Base-by-base conservation (phyloP, 768 basidiomycete species). In the Lenzites betulinus region DNA sequence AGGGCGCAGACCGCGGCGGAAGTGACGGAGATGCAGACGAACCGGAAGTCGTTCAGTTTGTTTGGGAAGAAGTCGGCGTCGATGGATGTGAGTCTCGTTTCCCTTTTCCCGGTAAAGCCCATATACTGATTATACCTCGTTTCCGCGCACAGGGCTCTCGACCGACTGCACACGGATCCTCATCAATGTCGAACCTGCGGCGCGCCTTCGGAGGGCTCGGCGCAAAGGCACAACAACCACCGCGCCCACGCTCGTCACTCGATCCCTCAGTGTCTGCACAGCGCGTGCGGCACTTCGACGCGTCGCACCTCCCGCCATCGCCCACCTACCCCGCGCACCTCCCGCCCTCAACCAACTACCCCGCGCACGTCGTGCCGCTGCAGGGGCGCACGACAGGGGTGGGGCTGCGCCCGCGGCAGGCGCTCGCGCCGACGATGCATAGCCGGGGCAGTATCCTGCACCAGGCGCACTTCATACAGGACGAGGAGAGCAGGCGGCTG, bases 401-500 rank as follows among this genome's bases (percentile, higher is more conserved):
- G 20, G 67, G 65, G 36, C 53, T 43, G 50, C 59, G 66, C 66
- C 73, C 56, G 56, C 73, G 82, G 42, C 67, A 74, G 64, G 75
- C 86, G 13, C 73, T 88, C 20, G 75, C 77, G 54, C 85, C 88
- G 36, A 84, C 80, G 47, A 80, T 89, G 58, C 83, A 91, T 67
- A 84, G 74, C 61, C 69, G 75, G 18, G 86, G 80, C 47, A 84
- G 78, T 56, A 89, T 92, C 53, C 51, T 84, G 60, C 51, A 76
- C 35, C 79, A 85, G 73, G 74, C 82, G 54, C 78, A 67, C 49
- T 73, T 71, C 41, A 89, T 91, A 41, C 76, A 82, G 69, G 88
- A 92, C 62, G 86, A 83, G 12, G 89, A 92, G 77, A 80, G 78
- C 63, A 76, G 88, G 72, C 75, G 87, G 71, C 74, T 90, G 77